phyloP scores from a whole-genome alignment of 2,329 filamentous ascomycete genomes.

The Hypocreales sp. region DNA sequence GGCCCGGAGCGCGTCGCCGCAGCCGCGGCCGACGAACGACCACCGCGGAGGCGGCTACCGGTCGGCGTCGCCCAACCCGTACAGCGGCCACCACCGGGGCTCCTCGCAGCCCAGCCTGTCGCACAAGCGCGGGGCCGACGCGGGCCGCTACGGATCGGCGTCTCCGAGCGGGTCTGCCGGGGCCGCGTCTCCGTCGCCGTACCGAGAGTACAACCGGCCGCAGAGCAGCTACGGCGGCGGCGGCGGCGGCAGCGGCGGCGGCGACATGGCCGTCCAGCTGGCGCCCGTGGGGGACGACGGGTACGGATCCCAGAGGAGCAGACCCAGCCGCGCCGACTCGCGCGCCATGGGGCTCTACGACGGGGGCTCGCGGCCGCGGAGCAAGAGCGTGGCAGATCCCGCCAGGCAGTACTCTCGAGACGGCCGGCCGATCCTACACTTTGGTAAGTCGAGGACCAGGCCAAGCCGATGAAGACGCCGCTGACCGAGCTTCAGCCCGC shows the following conservation, averaged over 20 bases:
- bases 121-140: slow-evolving; percentile 30
- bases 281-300: slow-evolving; percentile 38
- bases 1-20: slow-evolving; percentile 45
- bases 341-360: slow-evolving; percentile 42
- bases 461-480: no score
- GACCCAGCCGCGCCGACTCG: slow-evolving; percentile 29
- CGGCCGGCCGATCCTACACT: slow-evolving; percentile 78
- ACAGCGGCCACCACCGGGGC: slow-evolving; percentile 24
- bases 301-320: slow-evolving; percentile 41
- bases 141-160: slow-evolving; percentile 33
- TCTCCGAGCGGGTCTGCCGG: slow-evolving; percentile 33
- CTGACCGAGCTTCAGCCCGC: no score
- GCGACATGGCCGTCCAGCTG: slow-evolving; percentile 55
- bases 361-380: slow-evolving; percentile 40
- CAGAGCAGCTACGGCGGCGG: slow-evolving; percentile 30
- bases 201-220: slow-evolving; percentile 31
- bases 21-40: slow-evolving; percentile 37
- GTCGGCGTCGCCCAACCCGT: slow-evolving; percentile 50
- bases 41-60: slow-evolving; percentile 24
- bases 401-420: slow-evolving; percentile 74
- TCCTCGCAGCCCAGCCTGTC: slow-evolving; percentile 23
- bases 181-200: slow-evolving; percentile 31
- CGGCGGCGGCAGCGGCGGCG: slow-evolving; percentile 28
- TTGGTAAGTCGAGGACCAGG: slow-evolving; percentile 63
- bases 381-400: slow-evolving; percentile 74